These are phyloP conservation scores for Nitzschia inconspicua DNA, from an alignment of 108 stramenopile species.

Conservation along the genomic window DNA sequence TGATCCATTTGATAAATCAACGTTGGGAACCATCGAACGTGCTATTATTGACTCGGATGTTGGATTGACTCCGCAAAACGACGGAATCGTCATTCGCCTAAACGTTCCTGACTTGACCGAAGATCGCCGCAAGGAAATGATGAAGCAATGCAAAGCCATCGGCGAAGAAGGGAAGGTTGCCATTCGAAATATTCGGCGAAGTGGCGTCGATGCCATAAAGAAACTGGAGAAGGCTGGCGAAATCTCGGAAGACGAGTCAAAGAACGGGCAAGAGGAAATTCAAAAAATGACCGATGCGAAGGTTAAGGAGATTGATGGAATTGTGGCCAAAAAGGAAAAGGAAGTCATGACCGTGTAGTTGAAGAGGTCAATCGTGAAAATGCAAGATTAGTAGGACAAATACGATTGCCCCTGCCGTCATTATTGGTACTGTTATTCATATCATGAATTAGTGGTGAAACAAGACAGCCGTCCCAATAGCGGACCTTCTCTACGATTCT, in stretches of 20 bases:
- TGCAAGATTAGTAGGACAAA: no score
- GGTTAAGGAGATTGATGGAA: slow-evolving; percentile 86
- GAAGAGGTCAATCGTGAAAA: no score
- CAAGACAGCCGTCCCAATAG: no score
- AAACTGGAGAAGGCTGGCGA: slow-evolving; percentile 88
- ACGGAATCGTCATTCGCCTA: slow-evolving; percentile 87
- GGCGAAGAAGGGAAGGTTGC: slow-evolving; percentile 95
- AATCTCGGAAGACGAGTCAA: slow-evolving; percentile 83
- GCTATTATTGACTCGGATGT: slow-evolving; percentile 88
- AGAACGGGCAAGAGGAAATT: slow-evolving; percentile 75
- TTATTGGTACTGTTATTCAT: no score
- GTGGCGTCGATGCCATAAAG: slow-evolving; percentile 85
- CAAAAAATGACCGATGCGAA: slow-evolving; percentile 90
- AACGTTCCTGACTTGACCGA: slow-evolving; percentile 93
- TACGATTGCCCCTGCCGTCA: no score
- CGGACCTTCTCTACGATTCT: no score
- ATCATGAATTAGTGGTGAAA: no score
- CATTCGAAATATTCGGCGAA: slow-evolving; percentile 85
- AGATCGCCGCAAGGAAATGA: slow-evolving; percentile 92
- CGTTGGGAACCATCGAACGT: slow-evolving; percentile 71
- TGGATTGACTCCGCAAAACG: slow-evolving; percentile 88
- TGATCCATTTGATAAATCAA: slow-evolving; percentile 82
- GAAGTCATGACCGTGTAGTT: slow-evolving; percentile 89
- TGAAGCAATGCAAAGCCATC: slow-evolving; percentile 90
- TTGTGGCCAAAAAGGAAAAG: slow-evolving; percentile 88